Conservation (phyloP, 2,329 filamentous ascomycete genomes). For the Westerdykella ornata region DNA sequence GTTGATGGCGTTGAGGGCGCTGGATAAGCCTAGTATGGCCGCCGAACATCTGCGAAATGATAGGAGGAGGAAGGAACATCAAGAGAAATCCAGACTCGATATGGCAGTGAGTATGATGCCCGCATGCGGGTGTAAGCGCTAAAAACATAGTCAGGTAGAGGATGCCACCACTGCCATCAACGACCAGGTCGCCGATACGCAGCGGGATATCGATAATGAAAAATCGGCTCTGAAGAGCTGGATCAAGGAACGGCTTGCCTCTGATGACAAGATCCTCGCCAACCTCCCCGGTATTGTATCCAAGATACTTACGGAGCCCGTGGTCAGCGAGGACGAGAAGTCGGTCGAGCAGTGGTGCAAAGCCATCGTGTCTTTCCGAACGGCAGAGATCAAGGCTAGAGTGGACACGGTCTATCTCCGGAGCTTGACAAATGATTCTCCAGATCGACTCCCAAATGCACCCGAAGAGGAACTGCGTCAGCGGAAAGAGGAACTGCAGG, state of each 20-base stretch:
- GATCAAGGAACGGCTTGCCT: slow-evolving; percentile 47
- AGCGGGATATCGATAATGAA: slow-evolving; percentile 47
- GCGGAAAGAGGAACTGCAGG: slow-evolving; percentile 50
- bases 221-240: slow-evolving; percentile 45
- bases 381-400: slow-evolving; percentile 38
- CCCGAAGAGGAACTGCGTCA: slow-evolving; percentile 43
- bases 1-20: slow-evolving; percentile 49
- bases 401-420: slow-evolving; percentile 52
- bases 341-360: slow-evolving; percentile 52
- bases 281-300: slow-evolving; percentile 60
- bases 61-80: slow-evolving; percentile 30
- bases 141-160: slow-evolving; percentile 16
- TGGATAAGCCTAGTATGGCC: slow-evolving; percentile 38
- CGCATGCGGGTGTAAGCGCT: neutral
- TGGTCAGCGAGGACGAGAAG: slow-evolving; percentile 48
- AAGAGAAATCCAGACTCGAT: slow-evolving; percentile 41
- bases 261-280: slow-evolving; percentile 59
- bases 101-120: slow-evolving; percentile 22
- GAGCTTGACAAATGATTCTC: slow-evolving; percentile 10
- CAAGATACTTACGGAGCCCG: slow-evolving; percentile 48
- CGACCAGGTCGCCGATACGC: slow-evolving; percentile 33
- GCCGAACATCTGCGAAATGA: slow-evolving; percentile 37
- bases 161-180: slow-evolving; percentile 24
- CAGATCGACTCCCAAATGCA: slow-evolving; percentile 6
- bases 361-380: slow-evolving; percentile 37